A percentile compares a stretch with the other conserved stretches of the same genome.
Evolutionary conservation across 768 basidiomycete species (phyloP).

Genomic region (Phaeotremella skinneri): DNA sequence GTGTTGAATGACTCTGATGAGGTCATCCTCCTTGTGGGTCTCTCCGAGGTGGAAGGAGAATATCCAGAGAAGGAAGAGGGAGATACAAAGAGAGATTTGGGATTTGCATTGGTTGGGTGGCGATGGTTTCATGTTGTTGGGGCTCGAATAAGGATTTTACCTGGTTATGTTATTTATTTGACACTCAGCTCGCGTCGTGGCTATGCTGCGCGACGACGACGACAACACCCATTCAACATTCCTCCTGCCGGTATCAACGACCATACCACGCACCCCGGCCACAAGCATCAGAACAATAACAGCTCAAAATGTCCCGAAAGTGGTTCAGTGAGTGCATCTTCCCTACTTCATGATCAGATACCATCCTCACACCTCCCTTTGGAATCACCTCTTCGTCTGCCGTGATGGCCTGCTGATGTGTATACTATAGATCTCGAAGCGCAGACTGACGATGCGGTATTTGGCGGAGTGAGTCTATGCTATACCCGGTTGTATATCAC

Average conservation of each 20-base stretch:
- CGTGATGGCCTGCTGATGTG: too few species aligned
- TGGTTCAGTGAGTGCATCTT: slow-evolving; percentile 32
- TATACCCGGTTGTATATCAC: not conserved
- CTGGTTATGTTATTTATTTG: not conserved
- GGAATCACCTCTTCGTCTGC: not conserved
- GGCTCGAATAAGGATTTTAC: not conserved
- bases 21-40: not conserved
- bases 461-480: slow-evolving; percentile 40
- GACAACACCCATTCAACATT: not conserved
- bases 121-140: not conserved
- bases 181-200: slow-evolving; percentile 12
- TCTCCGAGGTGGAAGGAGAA: not conserved
- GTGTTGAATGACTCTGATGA: not conserved
- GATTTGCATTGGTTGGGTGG: not conserved
- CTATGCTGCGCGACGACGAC: slow-evolving; percentile 1
- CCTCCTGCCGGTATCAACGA: not conserved
- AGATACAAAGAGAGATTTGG: not conserved
- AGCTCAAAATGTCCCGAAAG: slow-evolving; percentile 23
- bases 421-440: slow-evolving; percentile 44
- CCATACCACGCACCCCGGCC: not conserved
- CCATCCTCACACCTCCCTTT: not conserved
- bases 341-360: not conserved
- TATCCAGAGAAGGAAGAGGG: too few species aligned
- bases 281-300: not conserved
- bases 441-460: slow-evolving; percentile 47